Conservation (phyloP, 805 yeast species). For the Isabelozyma pseudorhagii region DNA sequence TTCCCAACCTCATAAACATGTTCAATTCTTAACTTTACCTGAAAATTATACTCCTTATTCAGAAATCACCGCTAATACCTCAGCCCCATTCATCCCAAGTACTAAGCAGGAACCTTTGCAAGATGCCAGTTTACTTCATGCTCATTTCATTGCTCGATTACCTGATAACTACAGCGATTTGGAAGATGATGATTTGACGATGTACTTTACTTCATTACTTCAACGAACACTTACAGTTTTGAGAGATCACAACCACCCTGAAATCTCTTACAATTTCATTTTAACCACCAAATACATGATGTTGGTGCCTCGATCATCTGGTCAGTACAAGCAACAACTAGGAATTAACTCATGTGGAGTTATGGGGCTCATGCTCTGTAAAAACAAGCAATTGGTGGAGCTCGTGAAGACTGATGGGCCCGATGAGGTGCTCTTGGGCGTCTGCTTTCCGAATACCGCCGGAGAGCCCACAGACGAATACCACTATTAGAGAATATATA, state of each 20-base stretch:
- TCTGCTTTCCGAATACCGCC: conserved; percentile 65
- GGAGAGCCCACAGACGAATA: conserved; percentile 60
- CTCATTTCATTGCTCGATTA: conserved; percentile 76
- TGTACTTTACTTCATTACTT: conserved; percentile 69
- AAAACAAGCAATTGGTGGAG: conserved; percentile 53
- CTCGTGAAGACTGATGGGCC: conserved; percentile 48
- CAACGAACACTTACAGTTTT: conserved; percentile 67
- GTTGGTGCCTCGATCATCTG: conserved; percentile 74
- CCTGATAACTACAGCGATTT: conserved; percentile 32
- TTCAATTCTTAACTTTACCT: conserved; percentile 81
- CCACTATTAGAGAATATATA: conserved; percentile 43
- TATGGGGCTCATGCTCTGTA: conserved; percentile 76
- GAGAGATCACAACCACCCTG: conserved; percentile 46
- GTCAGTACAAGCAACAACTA: conserved; percentile 45
- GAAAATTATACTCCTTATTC: conserved; percentile 54
- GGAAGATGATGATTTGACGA: conserved; percentile 56
- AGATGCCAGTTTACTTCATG: conserved; percentile 63
- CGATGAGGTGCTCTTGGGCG: conserved; percentile 50
- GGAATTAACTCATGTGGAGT: conserved; percentile 81
- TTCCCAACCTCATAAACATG: conserved; percentile 90
- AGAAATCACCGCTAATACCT: conserved; percentile 39
- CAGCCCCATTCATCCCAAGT: conserved; percentile 53
- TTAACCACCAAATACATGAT: conserved; percentile 83
- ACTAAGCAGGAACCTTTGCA: conserved; percentile 56
- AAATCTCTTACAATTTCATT: conserved; percentile 72